phyloP scores from a whole-genome alignment of 2,329 filamentous ascomycete species.

The Colletotrichum sublineola region DNA sequence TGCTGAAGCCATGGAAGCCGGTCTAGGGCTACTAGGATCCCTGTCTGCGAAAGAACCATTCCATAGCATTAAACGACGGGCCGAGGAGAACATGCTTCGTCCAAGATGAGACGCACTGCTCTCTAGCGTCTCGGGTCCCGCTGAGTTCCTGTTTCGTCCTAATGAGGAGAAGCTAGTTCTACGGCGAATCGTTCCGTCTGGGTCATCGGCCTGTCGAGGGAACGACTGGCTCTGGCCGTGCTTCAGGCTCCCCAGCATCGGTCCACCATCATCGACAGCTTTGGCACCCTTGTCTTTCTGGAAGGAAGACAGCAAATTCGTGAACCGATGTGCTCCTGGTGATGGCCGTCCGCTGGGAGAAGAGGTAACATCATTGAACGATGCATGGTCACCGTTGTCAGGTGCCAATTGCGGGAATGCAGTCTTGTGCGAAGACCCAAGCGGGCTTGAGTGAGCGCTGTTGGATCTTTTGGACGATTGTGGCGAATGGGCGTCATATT shows the following conservation, averaged over 20 bases:
- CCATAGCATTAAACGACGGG: constrained; percentile 61
- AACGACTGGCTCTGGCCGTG: constrained; percentile 83
- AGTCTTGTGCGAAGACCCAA: constrained; percentile 70
- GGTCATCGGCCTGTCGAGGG: constrained; percentile 71
- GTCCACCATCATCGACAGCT: constrained; percentile 66
- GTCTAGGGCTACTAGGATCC: constrained; percentile 72
- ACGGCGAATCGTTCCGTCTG: constrained; percentile 67
- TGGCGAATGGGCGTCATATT: constrained; percentile 70
- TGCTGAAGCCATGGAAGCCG: constrained; percentile 76
- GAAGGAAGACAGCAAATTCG: constrained; percentile 70
- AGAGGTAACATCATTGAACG: constrained; percentile 54
- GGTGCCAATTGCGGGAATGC: constrained; percentile 64
- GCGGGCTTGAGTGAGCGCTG: constrained; percentile 72
- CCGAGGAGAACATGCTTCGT: constrained; percentile 48
- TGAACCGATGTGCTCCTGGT: constrained; percentile 54
- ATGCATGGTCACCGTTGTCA: constrained; percentile 61
- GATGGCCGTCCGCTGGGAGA: constrained; percentile 56
- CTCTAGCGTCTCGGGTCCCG: constrained; percentile 60
- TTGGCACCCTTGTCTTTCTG: constrained; percentile 74
- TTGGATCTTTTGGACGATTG: constrained; percentile 69
- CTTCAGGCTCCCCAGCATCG: constrained; percentile 77
- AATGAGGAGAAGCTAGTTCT: constrained; percentile 69
- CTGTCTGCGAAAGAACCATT: constrained; percentile 60
- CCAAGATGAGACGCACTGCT: constrained; percentile 35
- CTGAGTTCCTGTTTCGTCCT: constrained; percentile 71